phyloP scores from a whole-genome alignment of 2,329 filamentous ascomycete genomes.

The Chrysoporthe austroafricana region DNA sequence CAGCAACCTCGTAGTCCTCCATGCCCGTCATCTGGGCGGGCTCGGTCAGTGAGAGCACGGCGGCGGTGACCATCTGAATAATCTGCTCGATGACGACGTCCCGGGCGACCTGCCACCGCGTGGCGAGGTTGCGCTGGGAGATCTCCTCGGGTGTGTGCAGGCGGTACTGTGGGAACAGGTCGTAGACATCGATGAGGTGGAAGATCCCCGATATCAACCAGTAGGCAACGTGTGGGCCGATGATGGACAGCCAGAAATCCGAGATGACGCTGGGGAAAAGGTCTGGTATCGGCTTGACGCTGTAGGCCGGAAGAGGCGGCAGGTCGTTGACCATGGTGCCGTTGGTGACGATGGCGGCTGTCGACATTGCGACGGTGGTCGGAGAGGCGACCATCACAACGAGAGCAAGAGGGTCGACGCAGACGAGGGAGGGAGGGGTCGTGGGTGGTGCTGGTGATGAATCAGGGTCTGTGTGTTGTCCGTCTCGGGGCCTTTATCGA shows the following conservation, averaged over 20 bases:
- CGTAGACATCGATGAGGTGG: constrained; percentile 82
- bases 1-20: constrained; percentile 83
- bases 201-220: constrained; percentile 87
- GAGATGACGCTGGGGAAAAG: constrained; percentile 73
- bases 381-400: constrained; percentile 47
- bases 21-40: constrained; percentile 73
- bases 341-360: constrained; percentile 51
- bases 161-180: constrained; percentile 88
- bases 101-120: constrained; percentile 81
- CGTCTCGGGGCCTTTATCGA: constrained; percentile 18
- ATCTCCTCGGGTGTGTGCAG: constrained; percentile 95
- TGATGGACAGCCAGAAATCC: constrained; percentile 77
- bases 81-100: constrained; percentile 92
- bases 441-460: neutral
- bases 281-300: constrained; percentile 68
- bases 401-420: neutral
- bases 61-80: constrained; percentile 77
- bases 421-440: neutral
- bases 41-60: constrained; percentile 72
- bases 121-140: constrained; percentile 81
- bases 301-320: constrained; percentile 85
- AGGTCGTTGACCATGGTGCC: constrained; percentile 64
- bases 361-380: constrained; percentile 44
- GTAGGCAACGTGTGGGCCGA: constrained; percentile 82
- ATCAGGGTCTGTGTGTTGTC: neutral